Percentiles rank a stretch among this genome's conserved stretches.
Conservation (phyloP, 2,329 filamentous ascomycete genomes). For the Colletotrichum filicis region DNA sequence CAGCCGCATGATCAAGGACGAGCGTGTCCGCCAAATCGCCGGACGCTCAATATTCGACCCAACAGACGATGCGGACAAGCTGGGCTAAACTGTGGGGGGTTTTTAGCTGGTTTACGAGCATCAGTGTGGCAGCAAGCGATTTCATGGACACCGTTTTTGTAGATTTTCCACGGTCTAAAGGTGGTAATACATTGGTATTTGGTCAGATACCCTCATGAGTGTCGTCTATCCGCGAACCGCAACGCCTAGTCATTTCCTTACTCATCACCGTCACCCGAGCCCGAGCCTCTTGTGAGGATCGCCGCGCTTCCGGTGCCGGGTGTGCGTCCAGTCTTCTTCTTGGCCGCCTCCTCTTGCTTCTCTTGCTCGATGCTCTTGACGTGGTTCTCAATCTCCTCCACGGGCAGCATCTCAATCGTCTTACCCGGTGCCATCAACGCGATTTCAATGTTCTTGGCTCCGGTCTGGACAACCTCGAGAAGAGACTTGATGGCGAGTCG, state of each 20-base stretch:
- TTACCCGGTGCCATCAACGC: slow-evolving; percentile 97
- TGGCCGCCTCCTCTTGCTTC: slow-evolving; percentile 98
- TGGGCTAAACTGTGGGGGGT: slow-evolving; percentile 67
- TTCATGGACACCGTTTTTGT: slow-evolving; percentile 30
- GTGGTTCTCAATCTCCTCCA: slow-evolving; percentile 95
- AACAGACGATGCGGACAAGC: slow-evolving; percentile 76
- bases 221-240: slow-evolving; percentile 33
- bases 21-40: slow-evolving; percentile 72
- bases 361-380: slow-evolving; percentile 99
- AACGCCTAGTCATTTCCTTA: slow-evolving; percentile 35
- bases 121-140: slow-evolving; percentile 28
- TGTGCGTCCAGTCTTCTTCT: slow-evolving; percentile 88
- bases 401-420: slow-evolving; percentile 89
- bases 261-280: slow-evolving; percentile 48
- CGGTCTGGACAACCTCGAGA: slow-evolving; percentile 97
- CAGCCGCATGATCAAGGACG: slow-evolving; percentile 91
- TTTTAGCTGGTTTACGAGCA: slow-evolving; percentile 15
- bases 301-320: slow-evolving; percentile 77
- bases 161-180: slow-evolving; percentile 41
- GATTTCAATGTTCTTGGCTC: slow-evolving; percentile 99
- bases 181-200: slow-evolving; percentile 51
- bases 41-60: slow-evolving; percentile 79
- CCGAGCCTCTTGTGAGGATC: slow-evolving; percentile 74
- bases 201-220: slow-evolving; percentile 34
- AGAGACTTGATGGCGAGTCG: slow-evolving; percentile 98